phyloP scores from a whole-genome alignment of 108 stramenopile genomes.

The Cylindrotheca fusiformis region DNA sequence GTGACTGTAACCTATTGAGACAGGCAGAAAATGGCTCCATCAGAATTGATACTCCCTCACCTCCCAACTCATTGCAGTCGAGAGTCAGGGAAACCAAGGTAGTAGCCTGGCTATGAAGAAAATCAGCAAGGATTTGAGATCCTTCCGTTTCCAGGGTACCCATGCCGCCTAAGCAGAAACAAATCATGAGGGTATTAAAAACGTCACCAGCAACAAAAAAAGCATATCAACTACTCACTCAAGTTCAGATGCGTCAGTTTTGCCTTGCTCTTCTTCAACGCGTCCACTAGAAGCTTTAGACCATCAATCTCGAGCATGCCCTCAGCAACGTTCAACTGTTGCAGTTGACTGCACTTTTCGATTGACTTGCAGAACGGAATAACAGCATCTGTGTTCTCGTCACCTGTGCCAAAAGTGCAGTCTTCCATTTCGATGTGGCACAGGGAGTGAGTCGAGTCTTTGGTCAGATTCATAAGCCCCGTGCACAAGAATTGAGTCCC shows the following conservation, averaged over 20 bases:
- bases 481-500: slow-evolving; percentile 15
- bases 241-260: slow-evolving; percentile 10
- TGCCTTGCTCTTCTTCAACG: slow-evolving; percentile 7
- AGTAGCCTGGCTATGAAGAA: neutral
- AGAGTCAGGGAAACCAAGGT: slow-evolving; percentile 11
- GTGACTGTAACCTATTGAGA: neutral
- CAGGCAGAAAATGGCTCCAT: slow-evolving; percentile 3
- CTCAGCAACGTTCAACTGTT: slow-evolving; percentile 10
- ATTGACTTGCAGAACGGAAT: slow-evolving; percentile 10
- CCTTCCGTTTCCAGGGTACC: slow-evolving; percentile 4
- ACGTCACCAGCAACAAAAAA: neutral
- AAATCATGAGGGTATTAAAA: neutral
- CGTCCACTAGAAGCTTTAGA: slow-evolving; percentile 5
- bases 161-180: neutral
- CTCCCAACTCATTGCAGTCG: slow-evolving; percentile 18
- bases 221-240: neutral
- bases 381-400: slow-evolving; percentile 4
- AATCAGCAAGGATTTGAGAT: slow-evolving; percentile 5
- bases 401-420: slow-evolving; percentile 12
- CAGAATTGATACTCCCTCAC: slow-evolving; percentile 1
- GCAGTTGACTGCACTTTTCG: slow-evolving; percentile 7
- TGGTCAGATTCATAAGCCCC: slow-evolving; percentile 16
- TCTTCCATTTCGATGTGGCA: slow-evolving; percentile 15
- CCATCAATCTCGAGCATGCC: slow-evolving; percentile 11
- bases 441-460: slow-evolving; percentile 1